These are phyloP conservation scores for Neurospora sp. DNA, from an alignment of 495 filamentous ascomycete species.

Conservation along the genomic window DNA sequence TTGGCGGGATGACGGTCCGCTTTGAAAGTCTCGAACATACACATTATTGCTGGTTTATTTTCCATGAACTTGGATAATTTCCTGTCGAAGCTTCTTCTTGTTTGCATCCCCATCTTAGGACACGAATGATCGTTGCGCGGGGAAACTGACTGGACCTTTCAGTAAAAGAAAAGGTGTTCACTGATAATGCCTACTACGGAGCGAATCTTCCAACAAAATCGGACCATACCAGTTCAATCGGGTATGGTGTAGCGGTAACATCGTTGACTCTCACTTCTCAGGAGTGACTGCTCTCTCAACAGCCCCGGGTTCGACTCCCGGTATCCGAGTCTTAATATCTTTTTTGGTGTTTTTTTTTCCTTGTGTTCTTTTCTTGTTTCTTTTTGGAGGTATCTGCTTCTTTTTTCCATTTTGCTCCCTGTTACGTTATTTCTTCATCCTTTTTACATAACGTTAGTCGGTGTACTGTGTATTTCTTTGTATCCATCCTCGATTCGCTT, in stretches of 20 bases:
- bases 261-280: too few relatives aligned
- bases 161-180: rapidly evolving
- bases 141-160: background rate
- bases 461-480: too few relatives aligned
- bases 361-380: background rate
- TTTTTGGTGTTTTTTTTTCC: background rate
- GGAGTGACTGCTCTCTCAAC: too few relatives aligned
- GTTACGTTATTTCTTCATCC: too few relatives aligned
- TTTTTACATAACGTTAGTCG: too few relatives aligned
- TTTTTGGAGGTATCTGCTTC: background rate
- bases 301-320: background rate
- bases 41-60: background rate
- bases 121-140: background rate
- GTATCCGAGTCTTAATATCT: background rate
- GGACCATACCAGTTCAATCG: background rate
- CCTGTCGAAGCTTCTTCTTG: background rate
- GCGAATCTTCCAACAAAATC: background rate
- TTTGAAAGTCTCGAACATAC: background rate
- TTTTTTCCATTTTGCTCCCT: too few relatives aligned
- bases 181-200: background rate
- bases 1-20: background rate
- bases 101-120: background rate
- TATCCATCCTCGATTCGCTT: too few relatives aligned
- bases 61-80: background rate
- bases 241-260: background rate